phyloP scores from a whole-genome alignment of 495 filamentous ascomycete genomes.

The Paragyromitra xinjiangensis region DNA sequence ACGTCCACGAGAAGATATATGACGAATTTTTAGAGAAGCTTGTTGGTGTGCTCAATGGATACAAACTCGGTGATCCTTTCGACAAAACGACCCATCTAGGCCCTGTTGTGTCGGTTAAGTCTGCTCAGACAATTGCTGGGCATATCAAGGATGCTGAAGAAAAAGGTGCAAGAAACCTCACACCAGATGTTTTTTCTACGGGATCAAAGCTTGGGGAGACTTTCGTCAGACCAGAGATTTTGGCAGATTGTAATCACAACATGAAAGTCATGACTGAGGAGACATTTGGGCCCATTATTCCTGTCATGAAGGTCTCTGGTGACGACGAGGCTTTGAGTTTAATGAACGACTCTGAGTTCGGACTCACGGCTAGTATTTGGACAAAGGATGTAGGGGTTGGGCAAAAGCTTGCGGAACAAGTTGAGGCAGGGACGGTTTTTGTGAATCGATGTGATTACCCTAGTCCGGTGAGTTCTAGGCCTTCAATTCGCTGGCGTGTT shows the following conservation, averaged over 20 bases:
- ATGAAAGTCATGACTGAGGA: constrained; percentile 96
- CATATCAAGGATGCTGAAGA: constrained; percentile 86
- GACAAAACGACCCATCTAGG: constrained; percentile 82
- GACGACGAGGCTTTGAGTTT: constrained; percentile 83
- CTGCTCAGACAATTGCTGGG: constrained; percentile 75
- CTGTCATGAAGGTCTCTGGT: constrained; percentile 86
- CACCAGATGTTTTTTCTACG: constrained; percentile 66
- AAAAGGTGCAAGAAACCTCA: constrained; percentile 84
- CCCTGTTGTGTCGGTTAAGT: constrained; percentile 82
- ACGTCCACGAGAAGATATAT: constrained; percentile 85
- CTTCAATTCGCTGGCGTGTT: constrained; percentile 5
- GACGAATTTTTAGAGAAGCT: constrained; percentile 79
- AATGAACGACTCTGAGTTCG: constrained; percentile 97
- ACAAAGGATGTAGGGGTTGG: constrained; percentile 84
- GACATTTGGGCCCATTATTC: constrained; percentile 94
- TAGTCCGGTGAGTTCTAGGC: constrained; percentile 74
- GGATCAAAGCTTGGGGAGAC: constrained; percentile 60
- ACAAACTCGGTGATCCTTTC: constrained; percentile 86
- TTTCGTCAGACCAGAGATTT: constrained; percentile 84
- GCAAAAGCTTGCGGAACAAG: constrained; percentile 77
- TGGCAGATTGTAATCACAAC: constrained; percentile 80
- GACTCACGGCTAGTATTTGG: constrained; percentile 97
- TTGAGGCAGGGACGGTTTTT: constrained; percentile 96
- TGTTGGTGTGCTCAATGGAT: constrained; percentile 82
- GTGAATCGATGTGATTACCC: constrained; percentile 96